Base-by-base conservation (phyloP, 805 yeast species). In the Saccharomycopsis malanga region DNA sequence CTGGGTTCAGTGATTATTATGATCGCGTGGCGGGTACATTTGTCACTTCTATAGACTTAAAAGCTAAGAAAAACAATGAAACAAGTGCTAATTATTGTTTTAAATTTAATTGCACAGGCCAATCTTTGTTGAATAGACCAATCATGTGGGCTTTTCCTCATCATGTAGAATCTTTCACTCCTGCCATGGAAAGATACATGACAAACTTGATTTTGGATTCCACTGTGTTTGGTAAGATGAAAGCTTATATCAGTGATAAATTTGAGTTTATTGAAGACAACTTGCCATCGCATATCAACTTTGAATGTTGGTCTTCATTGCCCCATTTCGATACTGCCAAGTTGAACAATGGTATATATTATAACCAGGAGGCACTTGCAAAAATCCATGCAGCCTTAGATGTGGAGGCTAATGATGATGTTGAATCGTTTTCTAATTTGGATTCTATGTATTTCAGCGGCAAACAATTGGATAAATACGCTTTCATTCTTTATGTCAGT, bases 401-500 rank as follows among this genome's bases (percentile, higher is more conserved):
- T n/a, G 51, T 61, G 4, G 93, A 84, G 55, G 61, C 74, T 7
- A 57, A 70, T 24, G 76, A 69, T 44, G 85, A 82, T 52, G 72
- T 83, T 30, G 64, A 65, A 3, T 73, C 71, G 15, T 74, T 72
- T 62, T 73, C 83, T n/a, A 67, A 83, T 57, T 67, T 81, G 9
- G 87, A 87, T 53, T 87, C 96, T 0, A 89, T 89, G 85, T 91
- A 91, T 65, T 79, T 86, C 18, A 75, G 95, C 2, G 98, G 98
- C 10, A 91, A 93, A 61, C 72, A 79, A 23, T 67, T 89, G 42
- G 96, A 88, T 55, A 93, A 89, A 65, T 93, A 85, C 64, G 96
- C 98, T 0, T 83, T 84, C 71, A 74, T 93, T 44, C 70, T 87
- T 12, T 83, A 83, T 53, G 86, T 81, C 9, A 78, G 82, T 34